Evolutionary conservation across 805 yeast genomes (phyloP).

Genomic region (Metahyphopichia silvanorum): DNA sequence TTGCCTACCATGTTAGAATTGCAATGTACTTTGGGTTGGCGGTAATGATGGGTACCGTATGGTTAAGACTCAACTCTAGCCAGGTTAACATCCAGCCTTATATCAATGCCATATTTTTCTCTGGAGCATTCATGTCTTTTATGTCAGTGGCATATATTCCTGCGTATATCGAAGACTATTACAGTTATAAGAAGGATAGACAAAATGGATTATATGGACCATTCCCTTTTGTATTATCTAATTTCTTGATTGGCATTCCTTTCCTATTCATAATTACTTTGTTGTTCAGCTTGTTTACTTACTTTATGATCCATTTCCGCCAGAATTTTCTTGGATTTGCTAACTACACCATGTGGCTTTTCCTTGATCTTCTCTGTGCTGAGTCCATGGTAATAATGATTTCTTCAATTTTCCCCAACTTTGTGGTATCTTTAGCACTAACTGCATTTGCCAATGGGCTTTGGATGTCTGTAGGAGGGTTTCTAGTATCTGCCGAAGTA

Average conservation of each 20-base stretch:
- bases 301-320: constrained; percentile 30
- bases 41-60: constrained; percentile 37
- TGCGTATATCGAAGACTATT: constrained; percentile 32
- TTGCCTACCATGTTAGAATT: constrained; percentile 35
- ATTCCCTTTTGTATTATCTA: constrained; percentile 28
- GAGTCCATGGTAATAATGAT: constrained; percentile 37
- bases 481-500: constrained; percentile 29
- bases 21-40: constrained; percentile 39
- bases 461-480: constrained; percentile 45
- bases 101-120: constrained; percentile 36
- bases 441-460: constrained; percentile 40
- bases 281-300: constrained; percentile 29
- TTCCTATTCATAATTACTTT: constrained; percentile 29
- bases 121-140: constrained; percentile 45
- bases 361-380: constrained; percentile 37
- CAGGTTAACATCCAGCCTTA: constrained; percentile 31
- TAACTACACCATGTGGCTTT: constrained; percentile 34
- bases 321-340: constrained; percentile 27
- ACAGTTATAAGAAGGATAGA: constrained; percentile 26
- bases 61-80: constrained; percentile 22
- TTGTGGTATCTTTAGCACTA: constrained; percentile 36
- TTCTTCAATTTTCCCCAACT: constrained; percentile 29
- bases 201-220: constrained; percentile 38
- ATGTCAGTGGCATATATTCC: constrained; percentile 43
- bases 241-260: constrained; percentile 34